Evolutionary conservation across 1,284 basidiomycete genomes (phyloP), one percentile per base, ranked within the genome.

Genomic region (Boletus hoseneyae): DNA sequence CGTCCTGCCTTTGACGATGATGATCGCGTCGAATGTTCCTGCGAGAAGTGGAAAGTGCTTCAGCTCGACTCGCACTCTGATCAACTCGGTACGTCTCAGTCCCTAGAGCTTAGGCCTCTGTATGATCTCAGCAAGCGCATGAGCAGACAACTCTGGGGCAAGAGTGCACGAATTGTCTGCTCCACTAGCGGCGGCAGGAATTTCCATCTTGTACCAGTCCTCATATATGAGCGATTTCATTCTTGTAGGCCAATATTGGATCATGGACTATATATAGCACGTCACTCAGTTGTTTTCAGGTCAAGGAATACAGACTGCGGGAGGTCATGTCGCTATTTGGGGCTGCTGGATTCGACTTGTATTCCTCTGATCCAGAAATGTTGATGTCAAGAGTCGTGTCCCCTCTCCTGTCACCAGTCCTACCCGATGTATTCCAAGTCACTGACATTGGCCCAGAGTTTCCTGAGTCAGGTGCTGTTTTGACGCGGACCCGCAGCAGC

Each of bases 141-240:
- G 19, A 48, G 15, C 55, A 87, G 86, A 85, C 60, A 80, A 77
- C 54, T 82, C 85, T 5, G 84, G 85, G 21, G 80, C 83, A n/a
- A 75, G 86, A 39, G 82, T 91, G 1, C 81, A 86, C 51, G 85
- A 90, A 63, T 74, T 93, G 27, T 90, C 89, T 25, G 84, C 85
- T 7, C 86, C 85, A 21, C 73, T 93, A 11, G 87, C 89, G 5
- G 79, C 78, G 21, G 88, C 86, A 32, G 88, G 87, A 9, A 90
- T 93, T 38, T 87, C 87, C 25, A 92, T 92, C 49, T 72, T 92
- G 6, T 93, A 91, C 64, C 90, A 90, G 65, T 90, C 88, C 5
- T 88, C 86, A 10, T 90, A 92, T 65, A 84, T 85, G 77, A 85
- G 87, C 60, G 89, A 93, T 68, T 92, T 89, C 66, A 83, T 93